A percentile compares a stretch with the other conserved stretches of the same genome.
These are phyloP conservation scores for Saccharomyces hybrid DNA, from an alignment of 1,139 yeast genomes.

Conservation along the genomic window DNA sequence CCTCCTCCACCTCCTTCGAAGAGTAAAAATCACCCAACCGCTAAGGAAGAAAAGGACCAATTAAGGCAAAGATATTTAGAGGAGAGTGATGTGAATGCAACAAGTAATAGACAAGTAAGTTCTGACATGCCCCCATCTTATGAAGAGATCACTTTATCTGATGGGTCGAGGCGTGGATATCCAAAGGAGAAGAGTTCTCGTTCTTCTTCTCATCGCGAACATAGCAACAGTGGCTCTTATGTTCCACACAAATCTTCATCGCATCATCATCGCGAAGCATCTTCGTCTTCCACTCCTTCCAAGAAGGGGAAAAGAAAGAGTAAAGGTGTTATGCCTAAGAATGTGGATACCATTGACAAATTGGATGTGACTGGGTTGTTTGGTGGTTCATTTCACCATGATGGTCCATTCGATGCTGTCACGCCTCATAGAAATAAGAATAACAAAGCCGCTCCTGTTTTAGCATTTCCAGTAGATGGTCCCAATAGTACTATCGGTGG, in stretches of 20 bases:
- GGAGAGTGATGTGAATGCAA: conserved; percentile 7
- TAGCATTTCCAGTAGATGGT: conserved; percentile 92
- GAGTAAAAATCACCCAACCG: conserved; percentile 26
- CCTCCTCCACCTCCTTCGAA: conserved; percentile 2
- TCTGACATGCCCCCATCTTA: conserved; percentile 48
- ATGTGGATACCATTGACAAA: conserved; percentile 84
- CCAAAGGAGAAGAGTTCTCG: conserved; percentile 17
- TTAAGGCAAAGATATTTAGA: conserved; percentile 27
- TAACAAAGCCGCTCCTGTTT: conserved; percentile 76
- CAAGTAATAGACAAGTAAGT: conserved; percentile 4
- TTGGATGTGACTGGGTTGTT: conserved; percentile 91
- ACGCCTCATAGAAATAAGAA: conserved; percentile 91
- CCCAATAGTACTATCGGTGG: conserved; percentile 85
- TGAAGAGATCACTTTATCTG: conserved; percentile 45
- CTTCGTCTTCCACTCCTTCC: conserved; percentile 9
- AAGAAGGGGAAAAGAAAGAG: conserved; percentile 40
- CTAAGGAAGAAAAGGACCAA: conserved; percentile 31
- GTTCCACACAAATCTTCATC: background rate
- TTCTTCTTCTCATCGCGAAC: background rate
- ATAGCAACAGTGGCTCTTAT: background rate
- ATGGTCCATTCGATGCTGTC: conserved; percentile 98
- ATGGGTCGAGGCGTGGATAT: conserved; percentile 34
- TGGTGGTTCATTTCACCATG: conserved; percentile 96
- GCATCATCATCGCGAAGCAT: conserved; percentile 7
- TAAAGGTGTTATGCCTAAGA: conserved; percentile 39